Base-by-base conservation (phyloP, 192 early-diverging fungal genomes). In the Rhizoclosmatium globosum region DNA sequence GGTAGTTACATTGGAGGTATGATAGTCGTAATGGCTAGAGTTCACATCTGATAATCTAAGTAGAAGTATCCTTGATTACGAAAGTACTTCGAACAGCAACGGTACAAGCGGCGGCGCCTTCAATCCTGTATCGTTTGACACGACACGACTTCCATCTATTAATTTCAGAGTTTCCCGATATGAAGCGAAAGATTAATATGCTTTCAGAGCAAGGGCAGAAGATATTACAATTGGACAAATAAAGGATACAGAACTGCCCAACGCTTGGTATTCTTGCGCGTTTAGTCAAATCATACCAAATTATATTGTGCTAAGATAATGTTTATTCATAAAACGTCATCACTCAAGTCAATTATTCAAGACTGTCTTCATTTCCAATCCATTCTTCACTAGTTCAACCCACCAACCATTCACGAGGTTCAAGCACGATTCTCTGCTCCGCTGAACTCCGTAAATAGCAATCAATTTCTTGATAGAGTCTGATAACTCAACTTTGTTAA, bases 1-100 rank as follows among this genome's bases (percentile, higher is more conserved):
- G 77, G 68, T 17, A 48, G 47, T 3, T 71, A 71, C 38, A 56
- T 71, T 41, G 69, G 69, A 71, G 69, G 69, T 71, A 13, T 38
- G 48, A 47, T 15, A 7, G 6, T 71, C 4, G 31, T 23, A 39
- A 19, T 15, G 6, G 9, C 69, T 48, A 13, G 21, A 15, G 31
- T 31, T 31, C 31, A 31, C 31, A 31, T 31, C 0, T 56, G 43
- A 31, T 43, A 13, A 0, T 19, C 9, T 42, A 17, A 31, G 31
- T 31, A 68, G 66, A 68, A 3, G 42, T 68, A 13, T 68, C 66
- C 23, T 19, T 68, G 23, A 68, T 68, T 0, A 68, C 66, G 7
- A 39, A 46, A 23, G 19, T 47, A 13, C 43, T 42, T 31, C 66
- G 66, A 47, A 68, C 66, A 45, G 66, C 66, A 31, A 68, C 66